Percentiles rank a stretch among this genome's conserved stretches.
These are phyloP conservation scores for Delonix regia DNA, from an alignment of 306 rosid species.

Conservation along the genomic window DNA sequence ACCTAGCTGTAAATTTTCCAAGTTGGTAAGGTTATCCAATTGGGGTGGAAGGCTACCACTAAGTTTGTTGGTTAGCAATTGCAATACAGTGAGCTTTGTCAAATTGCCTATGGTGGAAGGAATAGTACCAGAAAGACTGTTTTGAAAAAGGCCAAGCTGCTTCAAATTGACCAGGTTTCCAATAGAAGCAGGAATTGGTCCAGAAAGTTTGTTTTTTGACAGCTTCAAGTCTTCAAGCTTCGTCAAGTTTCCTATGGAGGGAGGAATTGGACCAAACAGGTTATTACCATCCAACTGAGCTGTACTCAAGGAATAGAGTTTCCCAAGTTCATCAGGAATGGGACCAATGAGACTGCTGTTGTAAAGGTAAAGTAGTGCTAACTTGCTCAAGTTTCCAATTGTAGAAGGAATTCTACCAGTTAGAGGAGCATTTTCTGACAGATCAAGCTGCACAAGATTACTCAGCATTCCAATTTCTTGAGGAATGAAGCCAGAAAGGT, in stretches of 20 bases:
- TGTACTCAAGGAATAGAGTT: not conserved
- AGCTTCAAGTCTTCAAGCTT: not conserved
- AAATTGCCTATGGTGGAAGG: constrained; percentile 42
- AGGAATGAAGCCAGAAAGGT: not conserved
- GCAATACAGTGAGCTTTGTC: constrained; percentile 5
- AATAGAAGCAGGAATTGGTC: constrained; percentile 40
- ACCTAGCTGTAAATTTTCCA: not conserved
- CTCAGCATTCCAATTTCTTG: not conserved
- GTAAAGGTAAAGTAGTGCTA: not conserved
- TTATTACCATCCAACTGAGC: not conserved
- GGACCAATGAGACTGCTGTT: not conserved
- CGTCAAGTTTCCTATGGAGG: not conserved
- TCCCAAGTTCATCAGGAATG: not conserved
- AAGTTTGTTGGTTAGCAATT: constrained; percentile 22
- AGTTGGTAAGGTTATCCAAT: constrained; percentile 21
- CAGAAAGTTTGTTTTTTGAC: not conserved
- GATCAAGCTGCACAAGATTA: not conserved
- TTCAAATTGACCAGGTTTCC: constrained; percentile 38
- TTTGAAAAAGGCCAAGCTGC: not conserved
- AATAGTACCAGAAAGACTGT: constrained; percentile 41
- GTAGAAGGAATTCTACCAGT: constrained; percentile 16
- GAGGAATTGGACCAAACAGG: not conserved
- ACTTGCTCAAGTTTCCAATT: constrained; percentile 32
- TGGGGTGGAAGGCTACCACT: not conserved
- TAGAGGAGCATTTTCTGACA: not conserved